Conservation (phyloP, 768 basidiomycete genomes). For the Tulasnella sp. region DNA sequence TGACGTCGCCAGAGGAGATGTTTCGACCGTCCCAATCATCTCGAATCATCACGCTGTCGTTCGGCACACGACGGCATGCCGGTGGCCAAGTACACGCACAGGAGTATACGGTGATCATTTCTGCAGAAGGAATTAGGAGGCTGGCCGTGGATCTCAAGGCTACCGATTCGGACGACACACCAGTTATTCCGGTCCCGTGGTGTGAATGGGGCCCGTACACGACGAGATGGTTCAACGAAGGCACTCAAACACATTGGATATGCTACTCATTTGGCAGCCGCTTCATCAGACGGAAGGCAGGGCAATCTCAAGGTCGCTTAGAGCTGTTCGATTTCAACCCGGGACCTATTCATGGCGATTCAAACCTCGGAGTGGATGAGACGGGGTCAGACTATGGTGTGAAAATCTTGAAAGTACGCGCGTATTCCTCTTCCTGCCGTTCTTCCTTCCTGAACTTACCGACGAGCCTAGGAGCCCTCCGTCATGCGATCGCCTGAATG, state of each 20-base stretch:
- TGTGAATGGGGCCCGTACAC: slow-evolving; percentile 1
- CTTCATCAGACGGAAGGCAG: neutral
- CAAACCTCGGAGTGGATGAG: neutral
- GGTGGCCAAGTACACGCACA: neutral
- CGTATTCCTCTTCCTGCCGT: no score
- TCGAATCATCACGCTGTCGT: slow-evolving; percentile 1
- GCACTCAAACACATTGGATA: neutral
- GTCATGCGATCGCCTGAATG: neutral
- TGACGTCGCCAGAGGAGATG: neutral
- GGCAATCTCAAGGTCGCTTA: neutral
- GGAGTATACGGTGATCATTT: neutral
- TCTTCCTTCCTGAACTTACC: neutral
- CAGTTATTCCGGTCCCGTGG: neutral
- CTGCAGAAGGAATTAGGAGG: neutral
- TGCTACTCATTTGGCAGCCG: slow-evolving; percentile 7
- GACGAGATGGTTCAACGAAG: neutral
- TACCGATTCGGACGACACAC: neutral
- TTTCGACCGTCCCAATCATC: neutral
- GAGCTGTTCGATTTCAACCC: slow-evolving; percentile 3
- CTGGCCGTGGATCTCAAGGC: neutral
- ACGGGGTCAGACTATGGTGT: neutral
- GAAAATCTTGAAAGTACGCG: neutral
- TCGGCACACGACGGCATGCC: neutral
- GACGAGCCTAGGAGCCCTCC: no score
- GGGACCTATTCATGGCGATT: neutral